Evolutionary conservation across 2,329 filamentous ascomycete species (phyloP).

Genomic region (Colletotrichum sp.): DNA sequence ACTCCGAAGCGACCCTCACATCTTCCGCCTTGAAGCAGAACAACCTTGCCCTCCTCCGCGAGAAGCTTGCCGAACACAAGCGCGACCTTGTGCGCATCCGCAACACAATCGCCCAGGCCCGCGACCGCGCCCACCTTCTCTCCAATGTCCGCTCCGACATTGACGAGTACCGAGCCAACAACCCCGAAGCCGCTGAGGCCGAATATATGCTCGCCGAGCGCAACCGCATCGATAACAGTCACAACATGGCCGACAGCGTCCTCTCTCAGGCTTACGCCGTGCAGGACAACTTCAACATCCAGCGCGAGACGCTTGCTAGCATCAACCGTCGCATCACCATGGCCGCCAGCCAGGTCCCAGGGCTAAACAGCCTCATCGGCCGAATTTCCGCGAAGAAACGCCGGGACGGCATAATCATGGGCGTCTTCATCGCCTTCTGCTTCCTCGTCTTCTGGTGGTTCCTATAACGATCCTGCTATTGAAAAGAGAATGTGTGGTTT

Average conservation of each 20-base stretch:
- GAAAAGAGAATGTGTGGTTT: constrained; percentile 28
- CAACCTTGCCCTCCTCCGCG: constrained; percentile 89
- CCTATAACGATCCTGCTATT: constrained; percentile 44
- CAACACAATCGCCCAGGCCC: constrained; percentile 74
- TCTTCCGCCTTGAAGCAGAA: constrained; percentile 96
- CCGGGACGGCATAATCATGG: constrained; percentile 93
- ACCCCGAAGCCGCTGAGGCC: constrained; percentile 83
- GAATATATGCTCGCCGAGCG: constrained; percentile 98
- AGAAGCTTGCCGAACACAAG: constrained; percentile 86
- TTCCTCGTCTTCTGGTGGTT: constrained; percentile 87
- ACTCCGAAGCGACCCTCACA: constrained; percentile 86
- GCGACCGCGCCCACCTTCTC: constrained; percentile 88
- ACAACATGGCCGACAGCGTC: constrained; percentile 88
- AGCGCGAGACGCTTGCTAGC: constrained; percentile 85
- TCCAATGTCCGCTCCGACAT: constrained; percentile 93
- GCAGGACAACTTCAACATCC: constrained; percentile 86
- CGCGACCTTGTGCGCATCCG: constrained; percentile 81
- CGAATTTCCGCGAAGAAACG: constrained; percentile 95
- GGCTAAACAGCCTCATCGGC: constrained; percentile 88
- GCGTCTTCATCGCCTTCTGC: constrained; percentile 88
- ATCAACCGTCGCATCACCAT: constrained; percentile 91
- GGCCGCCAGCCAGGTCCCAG: constrained; percentile 89
- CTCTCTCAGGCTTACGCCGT: constrained; percentile 96
- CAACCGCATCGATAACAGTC: constrained; percentile 82
- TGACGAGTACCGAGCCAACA: constrained; percentile 81